Evolutionary conservation across 2,329 filamentous ascomycete species (phyloP).

Genomic region (Purpureocillium lavendulum): DNA sequence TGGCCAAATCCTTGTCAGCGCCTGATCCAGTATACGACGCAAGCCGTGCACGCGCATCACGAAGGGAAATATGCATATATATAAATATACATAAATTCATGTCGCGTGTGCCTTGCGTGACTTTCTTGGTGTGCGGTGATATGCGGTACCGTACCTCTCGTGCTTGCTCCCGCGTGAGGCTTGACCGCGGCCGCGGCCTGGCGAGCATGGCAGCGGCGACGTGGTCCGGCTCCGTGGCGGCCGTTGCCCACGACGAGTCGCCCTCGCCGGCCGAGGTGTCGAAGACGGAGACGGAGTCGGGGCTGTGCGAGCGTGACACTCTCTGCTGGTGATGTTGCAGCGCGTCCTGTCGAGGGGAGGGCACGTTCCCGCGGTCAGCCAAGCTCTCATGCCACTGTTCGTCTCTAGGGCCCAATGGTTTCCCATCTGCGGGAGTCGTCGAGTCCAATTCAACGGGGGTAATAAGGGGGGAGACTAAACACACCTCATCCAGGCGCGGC

Average conservation of each 20-base stretch:
- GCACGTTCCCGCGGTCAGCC: too few relatives aligned
- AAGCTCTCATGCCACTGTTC: too few relatives aligned
- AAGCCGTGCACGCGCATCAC: too few relatives aligned
- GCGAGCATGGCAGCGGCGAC: conserved; percentile 3
- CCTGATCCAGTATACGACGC: too few relatives aligned
- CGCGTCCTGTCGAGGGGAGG: conserved; percentile 1
- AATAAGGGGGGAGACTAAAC: conserved; percentile 2
- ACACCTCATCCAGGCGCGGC: conserved; percentile 22
- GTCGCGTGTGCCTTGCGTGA: too few relatives aligned
- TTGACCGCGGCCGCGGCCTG: conserved; percentile 9
- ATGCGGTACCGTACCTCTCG: too few relatives aligned
- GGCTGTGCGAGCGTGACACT: conserved; percentile 22
- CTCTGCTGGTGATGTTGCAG: conserved; percentile 1
- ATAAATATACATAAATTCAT: too few relatives aligned
- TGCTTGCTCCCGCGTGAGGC: conserved; percentile 43
- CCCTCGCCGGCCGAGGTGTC: conserved; percentile 38
- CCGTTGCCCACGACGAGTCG: conserved; percentile 40
- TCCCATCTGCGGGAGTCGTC: conserved; percentile 5
- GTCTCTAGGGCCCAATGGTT: neutral
- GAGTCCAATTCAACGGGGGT: neutral
- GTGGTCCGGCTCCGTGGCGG: conserved; percentile 40
- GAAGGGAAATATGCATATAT: too few relatives aligned
- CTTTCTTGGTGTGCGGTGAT: too few relatives aligned
- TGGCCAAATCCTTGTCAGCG: conserved; percentile 5
- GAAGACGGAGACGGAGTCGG: conserved; percentile 40